Conservation (phyloP, 768 basidiomycete species). For the Macrolepiota albuminosa region DNA sequence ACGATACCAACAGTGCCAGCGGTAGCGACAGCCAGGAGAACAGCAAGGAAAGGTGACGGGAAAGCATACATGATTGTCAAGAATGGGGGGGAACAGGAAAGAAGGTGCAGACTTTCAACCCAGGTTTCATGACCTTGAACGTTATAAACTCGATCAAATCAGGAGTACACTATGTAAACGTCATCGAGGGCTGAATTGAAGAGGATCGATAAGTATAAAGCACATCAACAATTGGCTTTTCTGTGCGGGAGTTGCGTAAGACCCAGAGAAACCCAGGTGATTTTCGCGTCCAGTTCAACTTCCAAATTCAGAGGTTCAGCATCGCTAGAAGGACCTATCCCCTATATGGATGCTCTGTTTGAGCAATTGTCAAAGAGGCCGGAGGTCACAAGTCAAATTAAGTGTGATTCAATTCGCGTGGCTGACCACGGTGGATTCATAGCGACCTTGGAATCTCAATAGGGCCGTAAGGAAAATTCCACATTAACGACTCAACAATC, state of each 20-base stretch:
- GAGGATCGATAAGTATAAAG: not conserved
- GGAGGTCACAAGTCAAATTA: not conserved
- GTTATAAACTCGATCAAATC: slow-evolving; percentile 7
- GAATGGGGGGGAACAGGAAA: not conserved
- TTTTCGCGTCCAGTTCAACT: not conserved
- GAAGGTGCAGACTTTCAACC: not conserved
- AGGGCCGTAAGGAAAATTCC: not conserved
- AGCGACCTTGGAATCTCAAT: not conserved
- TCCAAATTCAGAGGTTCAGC: not conserved
- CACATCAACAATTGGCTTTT: not conserved
- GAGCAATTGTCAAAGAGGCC: not conserved
- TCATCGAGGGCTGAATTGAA: not conserved
- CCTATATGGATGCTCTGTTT: not conserved
- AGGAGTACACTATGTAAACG: slow-evolving; percentile 1
- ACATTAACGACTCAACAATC: not conserved
- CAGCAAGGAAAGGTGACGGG: not conserved
- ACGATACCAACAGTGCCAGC: slow-evolving; percentile 9
- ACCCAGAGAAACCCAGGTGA: not conserved
- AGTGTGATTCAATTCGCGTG: not conserved
- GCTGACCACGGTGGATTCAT: not conserved
- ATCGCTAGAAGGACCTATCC: not conserved
- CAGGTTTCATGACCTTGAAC: not conserved
- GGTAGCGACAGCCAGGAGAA: not conserved
- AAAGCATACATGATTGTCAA: slow-evolving; percentile 1
- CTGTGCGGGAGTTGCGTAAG: not conserved